Conservation (phyloP, 2,329 filamentous ascomycete species). For the Nannizziopsis arthrosporioides region DNA sequence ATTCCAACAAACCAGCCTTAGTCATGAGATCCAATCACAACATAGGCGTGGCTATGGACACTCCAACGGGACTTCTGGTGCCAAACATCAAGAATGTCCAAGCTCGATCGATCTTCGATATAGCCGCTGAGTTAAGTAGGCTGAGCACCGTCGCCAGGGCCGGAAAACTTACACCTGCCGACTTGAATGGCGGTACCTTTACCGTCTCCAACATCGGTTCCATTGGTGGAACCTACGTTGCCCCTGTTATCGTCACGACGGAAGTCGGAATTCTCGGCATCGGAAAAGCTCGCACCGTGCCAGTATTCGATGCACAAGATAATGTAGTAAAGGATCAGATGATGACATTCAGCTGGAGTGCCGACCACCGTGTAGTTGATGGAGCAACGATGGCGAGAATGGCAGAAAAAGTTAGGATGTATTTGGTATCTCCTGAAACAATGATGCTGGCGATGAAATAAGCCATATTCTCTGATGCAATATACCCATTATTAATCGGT, state of each 20-base stretch:
- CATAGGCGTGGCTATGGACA: slow-evolving; percentile 92
- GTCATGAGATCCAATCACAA: slow-evolving; percentile 78
- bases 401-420: slow-evolving; percentile 63
- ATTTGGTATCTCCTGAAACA: slow-evolving; percentile 72
- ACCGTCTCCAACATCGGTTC: slow-evolving; percentile 95
- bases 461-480: slow-evolving; percentile 14
- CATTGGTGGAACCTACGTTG: slow-evolving; percentile 83
- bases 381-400: slow-evolving; percentile 89
- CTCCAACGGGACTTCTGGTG: slow-evolving; percentile 74
- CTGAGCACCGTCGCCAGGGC: slow-evolving; percentile 60
- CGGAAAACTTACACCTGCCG: slow-evolving; percentile 62
- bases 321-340: slow-evolving; percentile 64
- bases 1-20: slow-evolving; percentile 57
- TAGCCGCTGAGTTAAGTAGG: slow-evolving; percentile 63
- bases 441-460: slow-evolving; percentile 77
- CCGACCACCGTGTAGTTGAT: slow-evolving; percentile 87
- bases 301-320: slow-evolving; percentile 54
- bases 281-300: slow-evolving; percentile 66
- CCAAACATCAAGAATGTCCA: slow-evolving; percentile 83
- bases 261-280: slow-evolving; percentile 89
- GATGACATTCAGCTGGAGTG: slow-evolving; percentile 90
- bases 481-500: background rate
- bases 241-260: slow-evolving; percentile 77
- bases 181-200: slow-evolving; percentile 79
- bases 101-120: slow-evolving; percentile 60